These are phyloP conservation scores for Xylaria sp. DNA, from an alignment of 2,329 filamentous ascomycete genomes.

Conservation along the genomic window DNA sequence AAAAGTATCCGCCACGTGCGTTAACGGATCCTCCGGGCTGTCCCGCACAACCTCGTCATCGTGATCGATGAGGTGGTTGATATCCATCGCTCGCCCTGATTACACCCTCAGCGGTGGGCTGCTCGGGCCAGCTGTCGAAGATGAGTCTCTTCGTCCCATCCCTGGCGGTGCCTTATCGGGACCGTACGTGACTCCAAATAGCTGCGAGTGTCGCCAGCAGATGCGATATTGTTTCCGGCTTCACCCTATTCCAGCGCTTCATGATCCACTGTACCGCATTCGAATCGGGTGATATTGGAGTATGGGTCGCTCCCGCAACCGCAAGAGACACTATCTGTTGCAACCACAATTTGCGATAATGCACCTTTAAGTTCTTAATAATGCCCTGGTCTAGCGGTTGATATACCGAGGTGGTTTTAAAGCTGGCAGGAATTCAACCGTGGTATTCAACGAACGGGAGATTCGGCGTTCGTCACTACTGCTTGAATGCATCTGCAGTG, in stretches of 20 bases:
- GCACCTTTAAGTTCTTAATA: not conserved
- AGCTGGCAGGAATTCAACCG: not conserved
- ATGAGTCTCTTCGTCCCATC: not conserved
- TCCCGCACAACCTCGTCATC: no score
- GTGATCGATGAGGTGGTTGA: no score
- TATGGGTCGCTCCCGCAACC: not conserved
- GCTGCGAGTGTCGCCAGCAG: not conserved
- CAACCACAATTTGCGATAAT: not conserved
- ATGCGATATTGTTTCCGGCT: not conserved
- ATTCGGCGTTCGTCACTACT: no score
- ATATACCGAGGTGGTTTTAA: not conserved
- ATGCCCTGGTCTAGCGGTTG: not conserved
- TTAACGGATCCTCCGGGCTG: no score
- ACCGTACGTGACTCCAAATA: not conserved
- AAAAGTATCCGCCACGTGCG: no score
- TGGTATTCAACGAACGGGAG: no score
- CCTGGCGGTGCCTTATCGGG: not conserved
- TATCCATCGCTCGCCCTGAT: no score
- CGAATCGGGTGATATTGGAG: not conserved
- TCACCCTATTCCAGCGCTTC: not conserved
- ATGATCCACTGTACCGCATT: not conserved
- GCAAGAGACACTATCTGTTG: not conserved
- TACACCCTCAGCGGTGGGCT: no score
- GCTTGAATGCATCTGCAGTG: no score
- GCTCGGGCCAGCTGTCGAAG: not conserved